Percentiles rank a stretch among this genome's conserved stretches.
These are phyloP conservation scores for Pichia occidentalis DNA, from an alignment of 805 yeast species.

Conservation along the genomic window DNA sequence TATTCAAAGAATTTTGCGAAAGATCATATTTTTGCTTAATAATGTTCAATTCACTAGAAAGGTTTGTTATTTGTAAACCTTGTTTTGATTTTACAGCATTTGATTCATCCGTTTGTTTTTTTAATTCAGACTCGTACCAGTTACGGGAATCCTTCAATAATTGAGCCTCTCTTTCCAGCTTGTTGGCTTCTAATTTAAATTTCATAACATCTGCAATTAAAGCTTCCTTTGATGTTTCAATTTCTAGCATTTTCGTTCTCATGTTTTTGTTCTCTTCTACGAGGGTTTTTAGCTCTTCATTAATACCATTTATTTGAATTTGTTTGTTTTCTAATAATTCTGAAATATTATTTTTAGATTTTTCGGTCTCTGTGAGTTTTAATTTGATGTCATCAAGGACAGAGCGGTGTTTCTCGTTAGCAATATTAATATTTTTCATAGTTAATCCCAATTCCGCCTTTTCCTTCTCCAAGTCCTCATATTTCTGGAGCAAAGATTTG, in stretches of 20 bases:
- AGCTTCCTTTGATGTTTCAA: conserved; percentile 29
- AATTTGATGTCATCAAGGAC: conserved; percentile 11
- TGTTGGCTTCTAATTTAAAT: conserved; percentile 23
- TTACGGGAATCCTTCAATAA: conserved; percentile 27
- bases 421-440: neutral
- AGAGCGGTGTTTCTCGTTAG: conserved; percentile 9
- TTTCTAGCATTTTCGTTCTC: conserved; percentile 35
- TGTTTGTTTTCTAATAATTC: conserved; percentile 34
- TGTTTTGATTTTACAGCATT: conserved; percentile 24
- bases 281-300: conserved; percentile 37
- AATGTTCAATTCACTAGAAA: conserved; percentile 33
- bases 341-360: conserved; percentile 28
- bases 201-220: conserved; percentile 22
- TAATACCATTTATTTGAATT: conserved; percentile 29
- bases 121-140: conserved; percentile 34
- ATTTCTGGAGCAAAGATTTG: conserved; percentile 19
- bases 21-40: conserved; percentile 28
- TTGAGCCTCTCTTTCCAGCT: conserved; percentile 26
- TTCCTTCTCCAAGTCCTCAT: conserved; percentile 17
- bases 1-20: conserved; percentile 25
- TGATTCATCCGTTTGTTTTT: conserved; percentile 23
- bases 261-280: conserved; percentile 37
- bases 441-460: conserved; percentile 16
- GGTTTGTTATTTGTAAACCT: conserved; percentile 25
- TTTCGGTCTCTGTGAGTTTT: conserved; percentile 16